Conservation (phyloP, 805 yeast genomes). For the Kuraishia capsulata region DNA sequence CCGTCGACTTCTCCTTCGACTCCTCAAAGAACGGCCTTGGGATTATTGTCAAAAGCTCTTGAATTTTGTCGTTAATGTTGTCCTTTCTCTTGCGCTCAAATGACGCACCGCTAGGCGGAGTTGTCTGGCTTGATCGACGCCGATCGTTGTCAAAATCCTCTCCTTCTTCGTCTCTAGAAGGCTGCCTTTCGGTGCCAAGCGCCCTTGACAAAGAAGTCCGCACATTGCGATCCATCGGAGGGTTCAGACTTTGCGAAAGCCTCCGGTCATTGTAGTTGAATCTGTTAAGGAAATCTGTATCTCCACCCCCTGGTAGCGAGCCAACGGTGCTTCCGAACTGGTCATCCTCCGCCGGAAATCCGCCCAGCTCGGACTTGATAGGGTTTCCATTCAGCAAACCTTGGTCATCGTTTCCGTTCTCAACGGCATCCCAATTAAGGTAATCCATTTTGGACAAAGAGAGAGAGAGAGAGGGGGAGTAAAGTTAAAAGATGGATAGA, state of each 20-base stretch:
- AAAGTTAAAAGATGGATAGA: too few species aligned
- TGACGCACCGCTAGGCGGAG: conserved; percentile 11
- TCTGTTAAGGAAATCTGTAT: background rate
- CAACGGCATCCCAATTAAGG: conserved; percentile 1
- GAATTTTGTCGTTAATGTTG: conserved; percentile 49
- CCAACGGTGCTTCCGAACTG: background rate
- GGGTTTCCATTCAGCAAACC: background rate
- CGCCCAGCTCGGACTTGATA: background rate
- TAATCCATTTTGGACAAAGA: conserved; percentile 3
- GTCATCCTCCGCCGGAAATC: background rate
- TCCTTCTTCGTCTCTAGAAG: too few species aligned
- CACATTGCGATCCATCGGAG: background rate
- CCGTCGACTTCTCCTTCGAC: conserved; percentile 38
- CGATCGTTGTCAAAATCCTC: conserved; percentile 21
- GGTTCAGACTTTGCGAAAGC: background rate
- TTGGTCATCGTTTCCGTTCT: background rate
- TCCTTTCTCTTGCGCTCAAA: conserved; percentile 42
- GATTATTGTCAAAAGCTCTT: conserved; percentile 28
- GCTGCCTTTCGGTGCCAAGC: background rate
- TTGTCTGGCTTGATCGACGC: conserved; percentile 8
- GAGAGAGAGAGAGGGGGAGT: too few species aligned
- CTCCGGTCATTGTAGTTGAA: background rate
- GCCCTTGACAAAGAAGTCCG: conserved; percentile 3
- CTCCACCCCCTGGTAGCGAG: background rate
- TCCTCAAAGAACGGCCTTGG: conserved; percentile 30